A percentile compares a stretch with the other conserved stretches of the same genome.
Evolutionary conservation across 331 rosid species (phyloP).

Genomic region (Acacia pycnantha): DNA sequence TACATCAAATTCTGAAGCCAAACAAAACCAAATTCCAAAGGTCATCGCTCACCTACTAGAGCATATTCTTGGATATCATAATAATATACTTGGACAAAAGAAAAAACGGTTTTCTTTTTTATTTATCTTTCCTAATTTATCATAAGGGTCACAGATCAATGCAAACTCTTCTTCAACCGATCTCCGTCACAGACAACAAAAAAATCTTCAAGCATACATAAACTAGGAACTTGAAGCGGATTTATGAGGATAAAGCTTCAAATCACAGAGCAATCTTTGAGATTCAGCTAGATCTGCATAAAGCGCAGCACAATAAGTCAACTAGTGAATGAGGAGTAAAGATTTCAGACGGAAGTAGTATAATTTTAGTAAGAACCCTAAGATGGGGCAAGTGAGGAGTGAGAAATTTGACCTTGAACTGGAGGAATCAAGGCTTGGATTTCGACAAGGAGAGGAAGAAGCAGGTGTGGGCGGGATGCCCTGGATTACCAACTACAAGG

Average conservation of each 20-base stretch:
- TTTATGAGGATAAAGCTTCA: constrained; percentile 18
- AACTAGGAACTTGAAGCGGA: constrained; percentile 25
- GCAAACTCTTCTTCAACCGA: constrained; percentile 64
- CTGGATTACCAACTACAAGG: neutral
- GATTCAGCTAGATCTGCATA: constrained; percentile 58
- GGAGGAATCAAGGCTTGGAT: no score
- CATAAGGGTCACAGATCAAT: constrained; percentile 71
- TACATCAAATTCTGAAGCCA: neutral
- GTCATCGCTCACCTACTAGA: neutral
- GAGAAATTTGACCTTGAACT: constrained; percentile 56
- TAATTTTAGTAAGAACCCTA: constrained; percentile 18
- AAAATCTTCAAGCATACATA: constrained; percentile 9
- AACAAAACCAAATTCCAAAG: neutral
- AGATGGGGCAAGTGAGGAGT: constrained; percentile 8
- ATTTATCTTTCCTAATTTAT: neutral
- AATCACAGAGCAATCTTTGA: neutral
- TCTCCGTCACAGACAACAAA: neutral
- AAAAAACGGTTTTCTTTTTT: neutral
- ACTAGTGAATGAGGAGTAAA: neutral
- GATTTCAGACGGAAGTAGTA: neutral
- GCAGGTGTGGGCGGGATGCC: constrained; percentile 21
- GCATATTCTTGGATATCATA: neutral
- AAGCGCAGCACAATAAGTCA: neutral
- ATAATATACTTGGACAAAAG: neutral
- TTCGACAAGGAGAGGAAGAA: constrained; percentile 13